Evolutionary conservation across 2,329 filamentous ascomycete species (phyloP).

Genomic region (Akanthomyces uredinophilus): DNA sequence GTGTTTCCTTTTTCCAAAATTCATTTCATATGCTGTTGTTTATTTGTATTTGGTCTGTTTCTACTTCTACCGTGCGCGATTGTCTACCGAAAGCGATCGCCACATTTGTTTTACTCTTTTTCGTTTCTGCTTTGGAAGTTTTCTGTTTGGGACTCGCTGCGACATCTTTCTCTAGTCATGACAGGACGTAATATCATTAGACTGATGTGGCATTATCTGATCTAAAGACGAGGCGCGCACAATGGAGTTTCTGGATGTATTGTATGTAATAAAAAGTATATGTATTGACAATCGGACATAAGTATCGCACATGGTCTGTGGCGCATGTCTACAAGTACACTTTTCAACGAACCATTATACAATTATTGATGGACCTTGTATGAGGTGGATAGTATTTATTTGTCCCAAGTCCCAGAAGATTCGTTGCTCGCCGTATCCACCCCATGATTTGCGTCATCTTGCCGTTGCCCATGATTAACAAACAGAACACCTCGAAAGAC

Average conservation of each 20-base stretch:
- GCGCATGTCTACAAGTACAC: background rate
- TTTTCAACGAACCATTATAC: too few species aligned
- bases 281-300: background rate
- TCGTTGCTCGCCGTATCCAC: background rate
- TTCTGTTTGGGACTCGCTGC: background rate
- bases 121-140: background rate
- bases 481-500: background rate
- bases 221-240: background rate
- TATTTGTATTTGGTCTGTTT: background rate
- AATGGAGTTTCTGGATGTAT: background rate
- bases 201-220: background rate
- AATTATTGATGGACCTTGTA: too few species aligned
- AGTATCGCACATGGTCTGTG: background rate
- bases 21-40: slow-evolving; percentile 4
- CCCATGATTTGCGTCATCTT: background rate
- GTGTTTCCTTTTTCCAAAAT: background rate
- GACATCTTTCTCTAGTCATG: background rate
- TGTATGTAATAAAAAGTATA: slow-evolving; percentile 1
- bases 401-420: background rate
- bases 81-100: background rate
- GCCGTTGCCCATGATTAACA: too few species aligned
- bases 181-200: background rate
- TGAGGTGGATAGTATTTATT: too few species aligned
- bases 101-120: background rate
- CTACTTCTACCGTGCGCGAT: background rate